Percentiles rank a stretch among this genome's conserved stretches.
Conservation (phyloP, 345 rosid species). For the Sisymbrium irio region DNA sequence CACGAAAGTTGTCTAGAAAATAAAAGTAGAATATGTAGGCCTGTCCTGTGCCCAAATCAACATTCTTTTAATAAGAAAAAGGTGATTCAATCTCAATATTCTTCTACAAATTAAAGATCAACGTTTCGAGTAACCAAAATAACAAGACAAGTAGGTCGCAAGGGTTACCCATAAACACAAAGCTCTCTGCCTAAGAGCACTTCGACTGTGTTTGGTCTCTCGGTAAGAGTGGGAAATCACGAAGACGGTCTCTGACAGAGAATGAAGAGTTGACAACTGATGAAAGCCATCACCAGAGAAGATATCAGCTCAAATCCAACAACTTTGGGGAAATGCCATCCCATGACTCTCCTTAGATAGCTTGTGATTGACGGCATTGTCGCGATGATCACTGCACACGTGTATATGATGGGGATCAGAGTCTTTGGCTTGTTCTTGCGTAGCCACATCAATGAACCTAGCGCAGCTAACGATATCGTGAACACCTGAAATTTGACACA, state of each 20-base stretch:
- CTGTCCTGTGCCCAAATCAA: neutral
- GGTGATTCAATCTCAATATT: neutral
- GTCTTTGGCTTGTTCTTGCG: constrained; percentile 93
- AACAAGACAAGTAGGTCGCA: neutral
- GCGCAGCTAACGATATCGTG: constrained; percentile 85
- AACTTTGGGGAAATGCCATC: constrained; percentile 89
- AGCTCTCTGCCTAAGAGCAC: constrained; percentile 9
- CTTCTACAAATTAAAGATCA: constrained; percentile 15
- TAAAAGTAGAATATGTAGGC: neutral
- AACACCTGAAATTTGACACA: constrained; percentile 57
- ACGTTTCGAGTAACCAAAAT: neutral
- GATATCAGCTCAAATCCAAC: constrained; percentile 87
- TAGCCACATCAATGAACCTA: constrained; percentile 97
- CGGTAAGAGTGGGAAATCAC: constrained; percentile 32
- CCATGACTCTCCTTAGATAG: constrained; percentile 78
- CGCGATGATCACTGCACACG: constrained; percentile 82
- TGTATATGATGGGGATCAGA: constrained; percentile 79
- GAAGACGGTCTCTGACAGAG: constrained; percentile 84
- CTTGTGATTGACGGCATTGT: constrained; percentile 98
- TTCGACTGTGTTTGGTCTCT: constrained; percentile 23
- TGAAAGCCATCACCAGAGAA: constrained; percentile 77
- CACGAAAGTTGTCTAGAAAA: too few species aligned
- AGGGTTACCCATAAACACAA: constrained; percentile 20
- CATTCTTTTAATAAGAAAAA: neutral
- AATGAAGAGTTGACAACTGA: constrained; percentile 87